Percentiles rank a stretch among this genome's conserved stretches.
Evolutionary conservation across 2,329 filamentous ascomycete species (phyloP).

Genomic region (Aschersonia sp.): DNA sequence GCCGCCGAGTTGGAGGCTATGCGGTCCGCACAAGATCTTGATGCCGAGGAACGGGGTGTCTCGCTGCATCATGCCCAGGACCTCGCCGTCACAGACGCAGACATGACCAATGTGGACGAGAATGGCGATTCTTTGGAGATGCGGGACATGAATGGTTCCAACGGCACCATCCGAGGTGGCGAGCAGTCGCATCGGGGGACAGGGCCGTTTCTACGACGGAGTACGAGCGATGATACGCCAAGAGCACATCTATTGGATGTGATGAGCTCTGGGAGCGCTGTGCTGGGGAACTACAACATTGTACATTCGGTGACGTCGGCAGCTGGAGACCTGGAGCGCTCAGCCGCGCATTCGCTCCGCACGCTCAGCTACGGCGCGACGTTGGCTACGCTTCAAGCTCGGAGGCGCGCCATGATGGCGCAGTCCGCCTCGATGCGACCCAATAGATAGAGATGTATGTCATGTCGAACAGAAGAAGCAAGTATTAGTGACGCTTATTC

Average conservation of each 20-base stretch:
- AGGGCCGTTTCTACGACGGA: conserved; percentile 10
- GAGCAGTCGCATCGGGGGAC: conserved; percentile 13
- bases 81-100: conserved; percentile 14
- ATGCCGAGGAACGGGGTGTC: conserved; percentile 42
- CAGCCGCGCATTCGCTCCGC: conserved; percentile 36
- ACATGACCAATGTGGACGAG: conserved; percentile 15
- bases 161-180: conserved; percentile 10
- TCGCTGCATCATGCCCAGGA: conserved; percentile 6
- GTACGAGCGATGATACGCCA: conserved; percentile 13
- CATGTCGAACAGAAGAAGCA: too few species aligned
- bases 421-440: conserved; percentile 6
- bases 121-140: conserved; percentile 29
- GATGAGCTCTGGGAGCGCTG: conserved; percentile 38
- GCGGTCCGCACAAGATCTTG: conserved; percentile 31
- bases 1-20: conserved; percentile 11
- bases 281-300: conserved; percentile 39
- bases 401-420: conserved; percentile 21
- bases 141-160: conserved; percentile 15
- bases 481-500: too few species aligned
- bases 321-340: conserved; percentile 28
- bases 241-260: conserved; percentile 29
- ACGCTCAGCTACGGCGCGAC: conserved; percentile 40
- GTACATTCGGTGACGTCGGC: conserved; percentile 32
- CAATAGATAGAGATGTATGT: conserved; percentile 6
- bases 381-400: conserved; percentile 34